These are phyloP conservation scores for Lagenidium giganteum DNA, from an alignment of 352 stramenopile genomes.

Conservation along the genomic window DNA sequence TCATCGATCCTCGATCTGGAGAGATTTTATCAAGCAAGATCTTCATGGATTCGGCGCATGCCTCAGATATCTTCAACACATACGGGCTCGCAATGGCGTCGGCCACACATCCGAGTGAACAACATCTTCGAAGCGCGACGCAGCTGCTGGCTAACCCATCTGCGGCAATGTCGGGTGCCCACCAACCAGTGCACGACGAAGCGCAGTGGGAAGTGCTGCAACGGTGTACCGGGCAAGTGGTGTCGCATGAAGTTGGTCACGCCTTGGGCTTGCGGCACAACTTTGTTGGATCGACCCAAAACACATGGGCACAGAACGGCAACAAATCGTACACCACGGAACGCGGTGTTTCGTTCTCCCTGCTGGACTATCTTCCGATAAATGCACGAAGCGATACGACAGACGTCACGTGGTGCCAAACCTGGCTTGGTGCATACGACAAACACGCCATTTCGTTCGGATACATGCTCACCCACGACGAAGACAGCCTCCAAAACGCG, in stretches of 20 bases:
- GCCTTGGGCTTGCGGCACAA: constrained; percentile 86
- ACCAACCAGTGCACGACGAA: not conserved
- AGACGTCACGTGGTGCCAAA: constrained; percentile 57
- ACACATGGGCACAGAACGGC: constrained; percentile 50
- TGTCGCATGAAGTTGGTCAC: constrained; percentile 89
- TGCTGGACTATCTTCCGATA: constrained; percentile 86
- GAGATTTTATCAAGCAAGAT: constrained; percentile 88
- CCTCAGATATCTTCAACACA: constrained; percentile 22
- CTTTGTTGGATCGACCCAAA: constrained; percentile 56
- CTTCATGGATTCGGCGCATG: constrained; percentile 70
- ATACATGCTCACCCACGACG: too few relatives aligned
- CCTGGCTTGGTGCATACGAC: constrained; percentile 69
- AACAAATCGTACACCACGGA: constrained; percentile 39
- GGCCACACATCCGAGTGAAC: not conserved
- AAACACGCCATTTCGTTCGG: constrained; percentile 82
- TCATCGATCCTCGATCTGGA: constrained; percentile 74
- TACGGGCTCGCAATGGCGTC: not conserved
- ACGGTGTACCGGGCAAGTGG: constrained; percentile 51
- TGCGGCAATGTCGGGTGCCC: too few relatives aligned
- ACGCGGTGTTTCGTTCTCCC: constrained; percentile 50
- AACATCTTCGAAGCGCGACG: not conserved
- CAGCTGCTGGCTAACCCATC: too few relatives aligned
- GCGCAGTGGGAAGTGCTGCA: constrained; percentile 27
- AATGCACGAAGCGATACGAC: constrained; percentile 81
- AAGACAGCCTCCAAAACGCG: too few relatives aligned